Conservation (phyloP, 495 filamentous ascomycete genomes). For the Cairneyella variabilis region DNA sequence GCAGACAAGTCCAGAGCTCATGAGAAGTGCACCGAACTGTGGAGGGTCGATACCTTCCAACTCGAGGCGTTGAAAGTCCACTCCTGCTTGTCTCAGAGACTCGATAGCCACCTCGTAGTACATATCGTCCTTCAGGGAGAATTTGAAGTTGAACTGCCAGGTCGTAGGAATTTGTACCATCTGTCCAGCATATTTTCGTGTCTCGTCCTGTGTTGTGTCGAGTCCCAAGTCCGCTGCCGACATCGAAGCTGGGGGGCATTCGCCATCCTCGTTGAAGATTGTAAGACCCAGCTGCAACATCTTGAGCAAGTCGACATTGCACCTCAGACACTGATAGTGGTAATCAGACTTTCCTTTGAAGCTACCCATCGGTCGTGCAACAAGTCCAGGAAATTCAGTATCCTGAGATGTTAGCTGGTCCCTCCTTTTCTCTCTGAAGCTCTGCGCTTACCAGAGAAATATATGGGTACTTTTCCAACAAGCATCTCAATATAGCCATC, state of each 20-base stretch:
- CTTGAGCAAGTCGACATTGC: conserved; percentile 94
- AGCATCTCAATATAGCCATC: conserved; percentile 70
- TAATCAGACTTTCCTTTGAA: conserved; percentile 95
- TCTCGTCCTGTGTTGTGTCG: conserved; percentile 37
- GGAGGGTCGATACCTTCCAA: conserved; percentile 87
- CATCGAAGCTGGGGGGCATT: conserved; percentile 65
- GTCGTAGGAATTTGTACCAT: conserved; percentile 74
- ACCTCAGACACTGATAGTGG: conserved; percentile 95
- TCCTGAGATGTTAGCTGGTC: conserved; percentile 58
- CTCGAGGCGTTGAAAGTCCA: conserved; percentile 79
- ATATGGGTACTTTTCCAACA: conserved; percentile 88
- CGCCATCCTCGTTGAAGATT: conserved; percentile 81
- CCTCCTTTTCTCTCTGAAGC: too few species aligned
- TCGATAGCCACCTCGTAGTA: conserved; percentile 90
- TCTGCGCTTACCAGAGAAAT: conserved; percentile 88
- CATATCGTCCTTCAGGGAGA: conserved; percentile 92
- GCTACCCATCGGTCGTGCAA: conserved; percentile 88
- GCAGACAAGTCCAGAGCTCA: conserved; percentile 88
- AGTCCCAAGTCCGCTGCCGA: conserved; percentile 46
- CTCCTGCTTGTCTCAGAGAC: conserved; percentile 77
- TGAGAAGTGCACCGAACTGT: conserved; percentile 83
- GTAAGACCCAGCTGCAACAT: conserved; percentile 96
- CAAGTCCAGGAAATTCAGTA: conserved; percentile 95
- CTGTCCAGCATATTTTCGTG: conserved; percentile 43
- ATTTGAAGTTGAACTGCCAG: conserved; percentile 99